Evolutionary conservation across 805 yeast genomes (phyloP).

Genomic region (Suhomyces tanzawaensis): DNA sequence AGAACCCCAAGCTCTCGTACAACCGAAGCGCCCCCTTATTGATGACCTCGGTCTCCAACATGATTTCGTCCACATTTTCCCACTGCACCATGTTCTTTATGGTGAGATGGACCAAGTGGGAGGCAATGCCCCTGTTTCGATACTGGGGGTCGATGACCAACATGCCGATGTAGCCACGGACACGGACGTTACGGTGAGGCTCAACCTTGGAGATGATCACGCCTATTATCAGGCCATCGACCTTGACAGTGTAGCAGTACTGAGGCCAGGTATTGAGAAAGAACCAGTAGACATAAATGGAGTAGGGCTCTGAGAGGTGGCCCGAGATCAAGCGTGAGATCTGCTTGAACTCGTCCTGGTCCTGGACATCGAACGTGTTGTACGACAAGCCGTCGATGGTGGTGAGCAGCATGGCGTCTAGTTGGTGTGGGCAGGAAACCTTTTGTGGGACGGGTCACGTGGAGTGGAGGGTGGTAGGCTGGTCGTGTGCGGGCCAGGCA

Average conservation of each 20-base stretch:
- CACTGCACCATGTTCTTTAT: conserved; percentile 61
- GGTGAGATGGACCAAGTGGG: conserved; percentile 58
- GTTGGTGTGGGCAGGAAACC: neutral
- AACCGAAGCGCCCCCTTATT: conserved; percentile 67
- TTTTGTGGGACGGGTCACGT: neutral
- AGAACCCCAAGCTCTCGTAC: conserved; percentile 75
- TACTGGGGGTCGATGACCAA: conserved; percentile 71
- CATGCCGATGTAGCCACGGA: conserved; percentile 96
- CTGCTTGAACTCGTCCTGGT: conserved; percentile 43
- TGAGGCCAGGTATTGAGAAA: conserved; percentile 91
- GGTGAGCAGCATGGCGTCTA: conserved; percentile 4
- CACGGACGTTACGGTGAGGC: conserved; percentile 66
- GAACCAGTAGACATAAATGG: conserved; percentile 87
- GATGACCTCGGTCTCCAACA: conserved; percentile 86
- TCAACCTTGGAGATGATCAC: conserved; percentile 82
- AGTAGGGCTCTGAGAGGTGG: conserved; percentile 91
- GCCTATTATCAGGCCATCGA: conserved; percentile 54
- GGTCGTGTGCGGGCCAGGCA: neutral
- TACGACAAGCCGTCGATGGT: conserved; percentile 20
- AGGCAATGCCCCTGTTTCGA: conserved; percentile 83
- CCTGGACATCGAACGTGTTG: conserved; percentile 19
- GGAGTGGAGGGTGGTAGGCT: neutral
- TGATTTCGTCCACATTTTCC: conserved; percentile 80
- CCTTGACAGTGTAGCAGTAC: conserved; percentile 64
- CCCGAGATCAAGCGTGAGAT: conserved; percentile 59